Percentiles rank a stretch among this genome's conserved stretches.
Evolutionary conservation across 2,329 filamentous ascomycete species (phyloP).

Genomic region (Truncatella angustata): DNA sequence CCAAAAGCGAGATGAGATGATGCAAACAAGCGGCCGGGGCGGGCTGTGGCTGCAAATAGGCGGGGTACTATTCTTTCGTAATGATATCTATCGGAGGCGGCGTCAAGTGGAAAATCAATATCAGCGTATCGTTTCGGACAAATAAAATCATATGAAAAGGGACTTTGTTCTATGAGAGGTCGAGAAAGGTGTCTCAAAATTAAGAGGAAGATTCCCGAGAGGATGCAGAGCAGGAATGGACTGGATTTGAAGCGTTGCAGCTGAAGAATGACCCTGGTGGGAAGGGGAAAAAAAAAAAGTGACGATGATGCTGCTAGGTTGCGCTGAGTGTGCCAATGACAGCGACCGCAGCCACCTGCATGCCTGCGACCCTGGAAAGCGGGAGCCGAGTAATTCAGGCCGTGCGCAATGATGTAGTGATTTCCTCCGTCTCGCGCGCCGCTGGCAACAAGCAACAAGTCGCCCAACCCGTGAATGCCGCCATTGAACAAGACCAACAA

Average conservation of each 20-base stretch:
- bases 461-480: neutral
- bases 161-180: neutral
- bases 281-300: slow-evolving; percentile 4
- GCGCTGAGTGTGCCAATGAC: slow-evolving; percentile 2
- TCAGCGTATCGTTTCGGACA: no score
- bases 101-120: no score
- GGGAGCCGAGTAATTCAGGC: slow-evolving; percentile 6
- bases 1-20: neutral
- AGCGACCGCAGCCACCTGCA: neutral
- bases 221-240: neutral
- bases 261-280: neutral
- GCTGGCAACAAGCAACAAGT: neutral
- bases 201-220: neutral
- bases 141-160: no score
- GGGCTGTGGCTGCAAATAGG: neutral
- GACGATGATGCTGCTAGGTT: slow-evolving; percentile 8
- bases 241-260: neutral
- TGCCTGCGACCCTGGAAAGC: slow-evolving; percentile 4
- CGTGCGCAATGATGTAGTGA: slow-evolving; percentile 11
- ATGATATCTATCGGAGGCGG: neutral
- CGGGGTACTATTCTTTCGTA: slow-evolving; percentile 6
- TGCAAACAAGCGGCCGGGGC: neutral
- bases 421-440: neutral
- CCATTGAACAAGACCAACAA: neutral
- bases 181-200: no score